These are phyloP conservation scores for Blastobotrys aristatus DNA, from an alignment of 1,139 yeast genomes.

Conservation along the genomic window DNA sequence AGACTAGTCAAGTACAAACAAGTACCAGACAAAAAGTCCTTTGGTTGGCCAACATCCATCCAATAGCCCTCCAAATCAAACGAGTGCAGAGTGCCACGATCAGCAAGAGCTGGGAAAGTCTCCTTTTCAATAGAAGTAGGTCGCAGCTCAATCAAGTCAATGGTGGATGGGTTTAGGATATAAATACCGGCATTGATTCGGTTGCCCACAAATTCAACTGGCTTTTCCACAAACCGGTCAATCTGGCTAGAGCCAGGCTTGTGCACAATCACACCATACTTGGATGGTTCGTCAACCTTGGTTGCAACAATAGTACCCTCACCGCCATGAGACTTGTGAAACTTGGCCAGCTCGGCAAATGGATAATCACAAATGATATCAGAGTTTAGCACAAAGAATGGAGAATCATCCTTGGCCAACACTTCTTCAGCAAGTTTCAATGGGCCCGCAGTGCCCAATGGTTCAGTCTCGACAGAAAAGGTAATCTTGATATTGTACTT, in stretches of 20 bases:
- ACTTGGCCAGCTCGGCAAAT: conserved; percentile 81
- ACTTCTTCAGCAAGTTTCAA: conserved; percentile 93
- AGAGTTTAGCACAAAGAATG: conserved; percentile 96
- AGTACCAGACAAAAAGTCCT: conserved; percentile 97
- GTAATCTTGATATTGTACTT: conserved; percentile 93
- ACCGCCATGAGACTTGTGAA: conserved; percentile 96
- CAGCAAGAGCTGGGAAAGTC: conserved; percentile 96
- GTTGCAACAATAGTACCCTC: conserved; percentile 98
- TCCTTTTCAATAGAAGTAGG: conserved; percentile 99
- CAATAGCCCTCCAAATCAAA: conserved; percentile 99
- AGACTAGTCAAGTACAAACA: conserved; percentile 84
- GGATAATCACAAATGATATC: conserved; percentile 99
- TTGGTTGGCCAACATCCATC: conserved; percentile 99
- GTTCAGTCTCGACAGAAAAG: conserved; percentile 98
- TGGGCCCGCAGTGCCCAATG: conserved; percentile 99
- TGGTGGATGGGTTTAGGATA: conserved; percentile 93
- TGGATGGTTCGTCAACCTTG: conserved; percentile 98
- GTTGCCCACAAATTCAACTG: conserved; percentile 92
- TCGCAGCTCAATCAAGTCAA: conserved; percentile 92
- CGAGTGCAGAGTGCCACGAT: conserved; percentile 82
- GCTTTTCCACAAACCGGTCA: conserved; percentile 98
- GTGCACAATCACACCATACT: conserved; percentile 99
- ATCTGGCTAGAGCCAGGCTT: conserved; percentile 90
- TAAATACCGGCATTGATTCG: conserved; percentile 97
- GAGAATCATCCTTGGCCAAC: conserved; percentile 89